phyloP scores from a whole-genome alignment of 306 rosid genomes.

The Citrullus mucosospermus region DNA sequence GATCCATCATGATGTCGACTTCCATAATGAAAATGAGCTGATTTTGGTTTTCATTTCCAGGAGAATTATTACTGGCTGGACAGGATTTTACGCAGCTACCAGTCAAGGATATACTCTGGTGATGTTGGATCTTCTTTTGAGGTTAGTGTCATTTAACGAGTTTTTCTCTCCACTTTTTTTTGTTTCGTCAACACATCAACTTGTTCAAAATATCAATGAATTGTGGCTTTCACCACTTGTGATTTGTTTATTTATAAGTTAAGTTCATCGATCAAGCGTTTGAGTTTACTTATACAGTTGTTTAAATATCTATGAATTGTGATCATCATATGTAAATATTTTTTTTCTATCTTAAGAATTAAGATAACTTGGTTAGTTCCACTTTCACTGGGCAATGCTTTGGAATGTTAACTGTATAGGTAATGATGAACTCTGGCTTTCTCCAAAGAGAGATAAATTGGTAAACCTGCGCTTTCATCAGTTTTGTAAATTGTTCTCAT shows the following conservation, averaged over 20 bases:
- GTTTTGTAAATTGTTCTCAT: not conserved
- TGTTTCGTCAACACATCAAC: not conserved
- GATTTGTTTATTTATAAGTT: not conserved
- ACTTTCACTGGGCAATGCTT: not conserved
- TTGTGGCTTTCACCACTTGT: not conserved
- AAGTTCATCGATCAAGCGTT: not conserved
- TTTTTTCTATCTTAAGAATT: not conserved
- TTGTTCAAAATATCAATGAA: not conserved
- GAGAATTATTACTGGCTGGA: conserved; percentile 95
- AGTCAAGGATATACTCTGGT: conserved; percentile 76
- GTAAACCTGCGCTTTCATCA: not conserved
- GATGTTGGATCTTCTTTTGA: conserved; percentile 65
- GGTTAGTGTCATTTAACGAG: conserved; percentile 33
- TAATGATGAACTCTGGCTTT: not conserved
- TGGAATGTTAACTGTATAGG: not conserved
- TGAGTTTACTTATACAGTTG: not conserved
- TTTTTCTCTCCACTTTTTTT: not conserved
- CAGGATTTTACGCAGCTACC: conserved; percentile 84
- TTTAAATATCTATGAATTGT: not conserved
- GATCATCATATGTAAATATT: not conserved
- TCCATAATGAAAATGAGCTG: not conserved
- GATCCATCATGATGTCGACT: not conserved
- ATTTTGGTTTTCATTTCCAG: conserved; percentile 21
- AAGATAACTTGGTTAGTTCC: not conserved
- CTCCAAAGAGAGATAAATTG: not conserved